Evolutionary conservation across 805 yeast species (phyloP).

Genomic region (Saturnispora mendoncae): DNA sequence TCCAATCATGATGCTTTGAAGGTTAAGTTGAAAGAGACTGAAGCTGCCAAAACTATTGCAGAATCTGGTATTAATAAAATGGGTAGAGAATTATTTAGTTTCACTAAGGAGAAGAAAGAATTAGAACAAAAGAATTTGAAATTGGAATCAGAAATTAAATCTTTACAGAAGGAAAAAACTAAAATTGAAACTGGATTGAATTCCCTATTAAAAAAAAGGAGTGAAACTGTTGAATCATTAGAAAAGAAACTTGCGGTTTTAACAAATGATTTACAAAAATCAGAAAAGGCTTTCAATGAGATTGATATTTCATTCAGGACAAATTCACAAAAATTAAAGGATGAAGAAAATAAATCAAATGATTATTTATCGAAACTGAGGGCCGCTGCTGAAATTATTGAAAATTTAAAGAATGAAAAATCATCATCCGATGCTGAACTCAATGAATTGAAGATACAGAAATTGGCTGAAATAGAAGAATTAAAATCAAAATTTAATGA

Average conservation of each 20-base stretch:
- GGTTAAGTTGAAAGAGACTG: constrained; percentile 24
- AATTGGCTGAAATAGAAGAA: constrained; percentile 7
- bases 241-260: constrained; percentile 16
- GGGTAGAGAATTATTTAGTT: constrained; percentile 70
- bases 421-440: constrained; percentile 15
- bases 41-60: constrained; percentile 37
- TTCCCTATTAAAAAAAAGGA: constrained; percentile 18
- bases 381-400: constrained; percentile 24
- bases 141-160: constrained; percentile 35
- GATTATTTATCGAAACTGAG: constrained; percentile 17
- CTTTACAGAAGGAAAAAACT: constrained; percentile 27
- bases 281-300: constrained; percentile 21
- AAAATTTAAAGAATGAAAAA: constrained; percentile 21
- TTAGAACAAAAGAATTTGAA: constrained; percentile 35
- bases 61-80: constrained; percentile 87
- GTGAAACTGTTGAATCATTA: constrained; percentile 19
- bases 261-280: constrained; percentile 16
- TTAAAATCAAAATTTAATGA: constrained; percentile 12
- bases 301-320: constrained; percentile 20
- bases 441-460: constrained; percentile 8
- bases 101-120: constrained; percentile 51
- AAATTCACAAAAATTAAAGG: constrained; percentile 19
- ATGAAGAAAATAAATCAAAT: constrained; percentile 19
- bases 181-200: constrained; percentile 18
- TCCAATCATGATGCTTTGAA: constrained; percentile 22